Evolutionary conservation across 129 eudicot genomes (phyloP), one percentile per base, ranked within the genome.

Genomic region (Arctium lappa): DNA sequence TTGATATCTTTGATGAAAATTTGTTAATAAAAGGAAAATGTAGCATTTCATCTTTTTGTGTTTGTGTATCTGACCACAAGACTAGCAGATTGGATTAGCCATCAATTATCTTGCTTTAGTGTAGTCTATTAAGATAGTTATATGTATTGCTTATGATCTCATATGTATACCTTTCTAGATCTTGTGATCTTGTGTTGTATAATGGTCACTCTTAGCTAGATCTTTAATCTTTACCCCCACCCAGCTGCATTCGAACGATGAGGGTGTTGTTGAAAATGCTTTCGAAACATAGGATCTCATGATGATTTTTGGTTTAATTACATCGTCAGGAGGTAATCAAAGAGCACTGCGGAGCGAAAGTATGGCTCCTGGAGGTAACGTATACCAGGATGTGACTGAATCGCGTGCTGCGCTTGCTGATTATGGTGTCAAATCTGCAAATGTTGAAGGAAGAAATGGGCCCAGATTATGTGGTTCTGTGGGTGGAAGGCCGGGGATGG

Each of bases 291-390:
- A 27, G n/a, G 78, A 74, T 13, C 27, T 27, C 44, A 44, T 74
- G 33, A 48, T 18, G 18, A 29, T 81, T 74, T 80, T 62, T 33
- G 66, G 38, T 30, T 70, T 15, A 56, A 22, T 77, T 46, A 3
- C 73, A 82, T 27, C 74, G 40, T 39, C 79, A 87, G 86, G 78
- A 83, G 68, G 46, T 10, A 68, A 76, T 53, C 80, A 12, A 29
- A 56, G 29, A 63, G 62, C 69, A 50, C 50, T 39, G 30, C 60
- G 60, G 39, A 31, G 76, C 56, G 18, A 72, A 10, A 65, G 36
- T 38, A 91, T 91, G 96, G 91, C 90, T 83, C 87, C 96, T 56
- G 91, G 91, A 76, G 87, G 93, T 72, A 86, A 81, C 63, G 16
- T 79, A 34, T 86, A 73, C 77, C 84, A 82, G 72, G 88, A 87